phyloP scores from a whole-genome alignment of 2,329 filamentous ascomycete species.

The Sclerotinia glacialis region DNA sequence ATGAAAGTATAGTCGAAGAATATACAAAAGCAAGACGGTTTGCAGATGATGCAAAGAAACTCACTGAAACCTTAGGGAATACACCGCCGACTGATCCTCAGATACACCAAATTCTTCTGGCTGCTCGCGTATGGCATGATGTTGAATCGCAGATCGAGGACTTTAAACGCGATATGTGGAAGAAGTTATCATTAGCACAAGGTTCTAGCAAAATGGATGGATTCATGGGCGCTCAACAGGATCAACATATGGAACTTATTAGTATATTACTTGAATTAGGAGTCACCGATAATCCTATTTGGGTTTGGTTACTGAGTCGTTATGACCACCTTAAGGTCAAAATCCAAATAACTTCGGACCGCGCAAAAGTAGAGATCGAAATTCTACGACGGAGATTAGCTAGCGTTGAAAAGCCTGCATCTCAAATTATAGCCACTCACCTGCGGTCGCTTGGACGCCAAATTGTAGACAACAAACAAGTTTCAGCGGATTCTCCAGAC shows the following conservation, averaged over 20 bases:
- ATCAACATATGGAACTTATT: constrained; percentile 89
- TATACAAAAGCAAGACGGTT: constrained; percentile 81
- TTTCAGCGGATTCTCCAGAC: constrained; percentile 72
- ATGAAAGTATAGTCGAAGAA: constrained; percentile 82
- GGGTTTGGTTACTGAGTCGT: constrained; percentile 88
- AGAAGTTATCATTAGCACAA: constrained; percentile 69
- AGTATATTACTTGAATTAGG: constrained; percentile 86
- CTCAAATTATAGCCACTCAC: constrained; percentile 69
- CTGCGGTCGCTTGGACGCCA: constrained; percentile 71
- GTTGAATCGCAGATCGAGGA: constrained; percentile 80
- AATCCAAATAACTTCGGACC: constrained; percentile 75
- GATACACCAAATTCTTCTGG: constrained; percentile 81
- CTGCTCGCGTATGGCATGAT: constrained; percentile 92
- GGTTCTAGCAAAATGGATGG: constrained; percentile 41
- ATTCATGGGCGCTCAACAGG: constrained; percentile 52
- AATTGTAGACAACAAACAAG: constrained; percentile 56
- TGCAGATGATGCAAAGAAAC: constrained; percentile 70
- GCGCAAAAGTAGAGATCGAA: constrained; percentile 89
- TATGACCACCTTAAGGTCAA: constrained; percentile 87
- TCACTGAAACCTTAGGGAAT: constrained; percentile 57
- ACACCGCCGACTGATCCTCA: constrained; percentile 70
- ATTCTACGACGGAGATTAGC: constrained; percentile 80
- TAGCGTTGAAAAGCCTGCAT: constrained; percentile 66
- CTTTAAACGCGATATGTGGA: constrained; percentile 91
- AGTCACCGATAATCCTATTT: constrained; percentile 93